These are phyloP conservation scores for cucumber (Cucumis sativus) DNA, from an alignment of 306 rosid genomes.

Conservation along the genomic window DNA sequence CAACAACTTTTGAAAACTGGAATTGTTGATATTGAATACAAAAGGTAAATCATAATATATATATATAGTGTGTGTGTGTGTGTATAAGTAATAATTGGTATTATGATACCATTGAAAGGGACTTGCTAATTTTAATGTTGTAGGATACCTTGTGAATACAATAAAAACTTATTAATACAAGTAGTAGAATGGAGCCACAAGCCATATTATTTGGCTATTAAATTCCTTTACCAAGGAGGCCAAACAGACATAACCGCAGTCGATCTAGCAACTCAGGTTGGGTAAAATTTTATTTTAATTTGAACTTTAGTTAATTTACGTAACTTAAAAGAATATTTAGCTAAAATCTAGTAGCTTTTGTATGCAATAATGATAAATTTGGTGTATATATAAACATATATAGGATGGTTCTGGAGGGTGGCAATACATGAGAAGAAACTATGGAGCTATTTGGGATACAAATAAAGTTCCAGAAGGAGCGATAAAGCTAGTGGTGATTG, in stretches of 20 bases:
- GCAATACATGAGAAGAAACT: conserved; percentile 45
- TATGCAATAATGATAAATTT: neutral
- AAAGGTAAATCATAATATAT: conserved; percentile 23
- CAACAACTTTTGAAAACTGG: conserved; percentile 43
- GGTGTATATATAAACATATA: neutral
- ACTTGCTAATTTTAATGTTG: neutral
- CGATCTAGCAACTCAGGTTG: conserved; percentile 73
- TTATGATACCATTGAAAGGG: neutral
- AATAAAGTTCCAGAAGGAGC: conserved; percentile 55
- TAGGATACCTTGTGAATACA: conserved; percentile 69
- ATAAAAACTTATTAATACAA: conserved; percentile 46
- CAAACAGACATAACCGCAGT: conserved; percentile 72
- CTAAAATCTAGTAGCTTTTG: too few relatives aligned
- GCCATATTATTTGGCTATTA: conserved; percentile 47
- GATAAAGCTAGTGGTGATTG: conserved; percentile 50
- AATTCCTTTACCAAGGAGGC: conserved; percentile 77
- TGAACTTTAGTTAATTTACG: too few relatives aligned
- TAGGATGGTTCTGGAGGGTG: conserved; percentile 66
- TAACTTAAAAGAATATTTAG: too few relatives aligned
- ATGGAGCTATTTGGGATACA: conserved; percentile 83
- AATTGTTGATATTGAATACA: conserved; percentile 55
- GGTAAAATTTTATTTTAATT: neutral
- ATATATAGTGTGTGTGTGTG: too few relatives aligned
- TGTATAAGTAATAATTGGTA: too few relatives aligned
- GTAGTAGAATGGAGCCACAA: conserved; percentile 86